Conservation (phyloP, 805 yeast genomes). For the Pichia cephalocereana region DNA sequence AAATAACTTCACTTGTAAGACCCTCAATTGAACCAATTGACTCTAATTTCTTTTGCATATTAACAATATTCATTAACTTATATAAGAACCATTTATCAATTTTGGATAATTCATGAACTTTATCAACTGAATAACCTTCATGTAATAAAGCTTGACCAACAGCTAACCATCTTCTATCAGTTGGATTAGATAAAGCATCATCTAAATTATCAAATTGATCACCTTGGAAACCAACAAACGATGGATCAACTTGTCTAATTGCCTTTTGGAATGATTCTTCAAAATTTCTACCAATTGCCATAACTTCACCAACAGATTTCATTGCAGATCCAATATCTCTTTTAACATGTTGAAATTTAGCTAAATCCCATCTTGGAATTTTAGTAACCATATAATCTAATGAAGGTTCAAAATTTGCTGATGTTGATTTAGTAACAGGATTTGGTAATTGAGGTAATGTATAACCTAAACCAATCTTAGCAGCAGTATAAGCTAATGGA, state of each 20-base stretch:
- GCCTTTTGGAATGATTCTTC: constrained; percentile 98
- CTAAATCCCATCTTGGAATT: constrained; percentile 97
- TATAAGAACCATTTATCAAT: constrained; percentile 94
- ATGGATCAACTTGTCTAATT: constrained; percentile 90
- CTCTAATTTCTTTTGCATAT: constrained; percentile 77
- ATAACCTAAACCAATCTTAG: constrained; percentile 90
- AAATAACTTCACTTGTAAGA: constrained; percentile 59
- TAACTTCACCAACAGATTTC: constrained; percentile 99
- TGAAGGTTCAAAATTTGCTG: constrained; percentile 96
- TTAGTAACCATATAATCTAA: constrained; percentile 94
- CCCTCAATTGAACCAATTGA: constrained; percentile 46
- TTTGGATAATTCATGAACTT: constrained; percentile 83
- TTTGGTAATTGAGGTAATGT: constrained; percentile 93
- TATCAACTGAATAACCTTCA: constrained; percentile 84
- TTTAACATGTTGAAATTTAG: constrained; percentile 92
- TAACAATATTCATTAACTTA: constrained; percentile 88
- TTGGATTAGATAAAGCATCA: constrained; percentile 69
- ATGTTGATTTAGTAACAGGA: constrained; percentile 92
- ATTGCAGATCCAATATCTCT: constrained; percentile 90
- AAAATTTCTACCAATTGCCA: constrained; percentile 97
- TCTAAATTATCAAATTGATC: constrained; percentile 70
- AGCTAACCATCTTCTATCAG: constrained; percentile 96
- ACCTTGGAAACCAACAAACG: constrained; percentile 87
- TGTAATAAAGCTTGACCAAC: constrained; percentile 95
- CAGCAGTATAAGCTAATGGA: constrained; percentile 98